Evolutionary conservation across 805 yeast genomes (phyloP), one percentile per base, ranked within the genome.

Genomic region (Wickerhamomyces subpelliculosus): DNA sequence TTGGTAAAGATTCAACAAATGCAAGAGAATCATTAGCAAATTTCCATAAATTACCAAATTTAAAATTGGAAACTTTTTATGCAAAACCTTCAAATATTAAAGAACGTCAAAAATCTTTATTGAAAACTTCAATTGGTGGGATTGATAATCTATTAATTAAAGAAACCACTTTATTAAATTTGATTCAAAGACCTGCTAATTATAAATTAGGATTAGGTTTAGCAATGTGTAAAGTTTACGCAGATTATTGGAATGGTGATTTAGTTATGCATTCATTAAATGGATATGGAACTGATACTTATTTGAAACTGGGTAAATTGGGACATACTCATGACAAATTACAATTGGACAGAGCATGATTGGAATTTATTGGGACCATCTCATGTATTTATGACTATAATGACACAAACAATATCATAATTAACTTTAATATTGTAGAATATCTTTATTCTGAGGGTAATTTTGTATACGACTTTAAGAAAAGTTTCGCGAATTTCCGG

Each of bases 221-320:
- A 43, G 96, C 97, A 0, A 79, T 90, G 83, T 84, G 96, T 52
- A 80, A 85, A 48, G 86, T 89, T 0, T 90, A 90, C 55, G 86
- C 95, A 0, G 97, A 90, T 50, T 90, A 90, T 60, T 90, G 97
- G 97, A 93, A 89, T 49, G 97, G 97, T 7, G 84, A 82, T 36
- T 60, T 90, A 36, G 80, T 79, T 42, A 75, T 90, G 71, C 80
- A 80, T 48, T 81, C 94, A 0, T 64, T 90, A 36, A 90, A 87
- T 42, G 97, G 96, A 3, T 86, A 82, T 49, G 98, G 98, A 3
- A 78, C 93, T 27, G 98, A 90, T 54, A 88, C 90, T 0, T 80
- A 82, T 42, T 63, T 93, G 52, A 78, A 82, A 24, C 64, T 90
- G 42, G 82, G 88, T 23, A 84, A 86, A 56, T 69, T 87, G 40